These are phyloP conservation scores for Paramecium caudatum DNA, from an alignment of 73 alveolate genomes.

Conservation along the genomic window DNA sequence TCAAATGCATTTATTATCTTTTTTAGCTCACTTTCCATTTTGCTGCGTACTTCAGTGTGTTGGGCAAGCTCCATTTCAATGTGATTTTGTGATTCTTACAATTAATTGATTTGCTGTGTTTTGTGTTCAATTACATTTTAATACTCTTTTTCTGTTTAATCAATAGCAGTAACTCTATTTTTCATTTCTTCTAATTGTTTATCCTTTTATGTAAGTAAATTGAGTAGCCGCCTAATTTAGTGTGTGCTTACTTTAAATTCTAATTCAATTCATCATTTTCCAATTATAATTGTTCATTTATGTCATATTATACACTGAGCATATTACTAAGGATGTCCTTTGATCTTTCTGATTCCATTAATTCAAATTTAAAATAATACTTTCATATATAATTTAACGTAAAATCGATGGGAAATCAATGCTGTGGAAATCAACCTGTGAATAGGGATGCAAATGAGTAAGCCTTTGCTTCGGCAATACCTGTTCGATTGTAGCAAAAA, in stretches of 20 bases:
- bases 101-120: conserved; percentile 16
- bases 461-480: conserved; percentile 63
- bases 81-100: not conserved
- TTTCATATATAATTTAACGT: conserved; percentile 31
- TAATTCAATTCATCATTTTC: conserved; percentile 56
- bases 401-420: conserved; percentile 63
- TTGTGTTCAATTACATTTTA: not conserved
- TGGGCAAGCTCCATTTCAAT: not conserved
- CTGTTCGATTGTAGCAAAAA: conserved; percentile 51
- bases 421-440: conserved; percentile 59
- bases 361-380: not conserved
- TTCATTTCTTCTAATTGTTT: not conserved
- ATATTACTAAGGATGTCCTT: conserved; percentile 43
- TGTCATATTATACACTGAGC: conserved; percentile 8
- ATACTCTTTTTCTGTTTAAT: conserved; percentile 21
- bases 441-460: conserved; percentile 67
- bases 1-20: not conserved
- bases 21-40: not conserved
- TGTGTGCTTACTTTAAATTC: conserved; percentile 8
- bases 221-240: not conserved
- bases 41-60: not conserved
- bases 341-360: conserved; percentile 64
- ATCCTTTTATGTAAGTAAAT: conserved; percentile 26
- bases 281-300: conserved; percentile 24
- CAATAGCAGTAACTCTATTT: not conserved